Percentiles rank a stretch among this genome's conserved stretches.
Evolutionary conservation across 2,329 filamentous ascomycete species (phyloP).

Genomic region (Exophiala sideris): DNA sequence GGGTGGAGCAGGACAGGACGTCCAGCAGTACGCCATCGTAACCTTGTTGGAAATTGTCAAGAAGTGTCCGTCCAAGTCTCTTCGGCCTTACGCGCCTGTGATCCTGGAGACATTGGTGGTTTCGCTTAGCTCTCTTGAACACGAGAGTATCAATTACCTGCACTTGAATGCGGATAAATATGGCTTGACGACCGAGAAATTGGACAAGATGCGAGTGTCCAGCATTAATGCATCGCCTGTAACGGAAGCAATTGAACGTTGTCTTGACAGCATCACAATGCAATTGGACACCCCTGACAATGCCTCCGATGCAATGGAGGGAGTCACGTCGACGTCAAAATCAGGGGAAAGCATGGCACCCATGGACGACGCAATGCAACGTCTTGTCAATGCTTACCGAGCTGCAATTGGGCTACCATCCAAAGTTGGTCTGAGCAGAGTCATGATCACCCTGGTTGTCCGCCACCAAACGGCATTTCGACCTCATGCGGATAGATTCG

Average conservation of each 20-base stretch:
- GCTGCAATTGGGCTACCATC: slow-evolving; percentile 85
- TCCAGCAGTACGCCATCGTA: slow-evolving; percentile 75
- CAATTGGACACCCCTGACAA: slow-evolving; percentile 38
- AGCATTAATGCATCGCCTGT: slow-evolving; percentile 83
- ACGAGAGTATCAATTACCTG: slow-evolving; percentile 84
- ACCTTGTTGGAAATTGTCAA: slow-evolving; percentile 88
- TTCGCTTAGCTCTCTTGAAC: slow-evolving; percentile 82
- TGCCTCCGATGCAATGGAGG: slow-evolving; percentile 18
- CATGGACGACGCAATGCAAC: slow-evolving; percentile 69
- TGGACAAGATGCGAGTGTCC: slow-evolving; percentile 80
- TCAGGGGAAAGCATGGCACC: not conserved
- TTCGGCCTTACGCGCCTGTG: slow-evolving; percentile 76
- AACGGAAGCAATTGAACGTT: slow-evolving; percentile 86
- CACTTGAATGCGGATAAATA: slow-evolving; percentile 83
- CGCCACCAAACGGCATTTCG: slow-evolving; percentile 72
- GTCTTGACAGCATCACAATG: slow-evolving; percentile 77
- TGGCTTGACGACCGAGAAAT: slow-evolving; percentile 80
- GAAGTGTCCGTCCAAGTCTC: slow-evolving; percentile 69
- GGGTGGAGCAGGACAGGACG: slow-evolving; percentile 74
- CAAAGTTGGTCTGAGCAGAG: slow-evolving; percentile 84
- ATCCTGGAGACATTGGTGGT: slow-evolving; percentile 79
- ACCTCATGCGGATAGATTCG: slow-evolving; percentile 70
- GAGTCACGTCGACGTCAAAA: slow-evolving; percentile 12
- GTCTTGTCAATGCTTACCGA: slow-evolving; percentile 75
- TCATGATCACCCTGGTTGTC: slow-evolving; percentile 80